Evolutionary conservation across 1,284 basidiomycete species (phyloP).

Genomic region (Pholiota adiposa): DNA sequence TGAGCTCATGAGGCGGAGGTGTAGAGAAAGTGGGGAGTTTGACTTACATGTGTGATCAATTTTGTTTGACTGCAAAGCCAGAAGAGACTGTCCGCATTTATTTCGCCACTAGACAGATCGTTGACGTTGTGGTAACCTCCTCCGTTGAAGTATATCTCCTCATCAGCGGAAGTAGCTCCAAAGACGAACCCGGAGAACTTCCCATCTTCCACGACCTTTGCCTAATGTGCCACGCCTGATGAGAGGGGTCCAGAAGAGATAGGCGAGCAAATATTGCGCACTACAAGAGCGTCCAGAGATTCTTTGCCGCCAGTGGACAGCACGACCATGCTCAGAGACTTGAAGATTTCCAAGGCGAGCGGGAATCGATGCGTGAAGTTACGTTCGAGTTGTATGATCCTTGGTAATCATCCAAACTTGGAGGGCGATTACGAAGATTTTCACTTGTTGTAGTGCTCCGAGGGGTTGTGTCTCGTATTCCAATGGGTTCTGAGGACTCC

Average conservation of each 20-base stretch:
- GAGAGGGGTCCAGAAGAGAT: not conserved
- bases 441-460: not conserved
- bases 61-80: slow-evolving; percentile 29
- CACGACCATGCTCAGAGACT: not conserved
- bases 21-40: too few relatives aligned
- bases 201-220: slow-evolving; percentile 6
- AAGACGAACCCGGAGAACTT: slow-evolving; percentile 22
- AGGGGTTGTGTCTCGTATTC: not conserved
- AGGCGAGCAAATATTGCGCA: slow-evolving; percentile 1
- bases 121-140: slow-evolving; percentile 14
- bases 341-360: not conserved
- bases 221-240: slow-evolving; percentile 3
- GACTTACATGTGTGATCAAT: slow-evolving; percentile 29
- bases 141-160: slow-evolving; percentile 19
- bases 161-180: slow-evolving; percentile 20
- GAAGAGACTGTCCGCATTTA: slow-evolving; percentile 22
- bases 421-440: not conserved
- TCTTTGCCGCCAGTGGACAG: slow-evolving; percentile 13
- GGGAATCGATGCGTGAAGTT: not conserved
- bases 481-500: too few relatives aligned
- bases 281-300: slow-evolving; percentile 19
- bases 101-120: slow-evolving; percentile 15
- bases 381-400: not conserved
- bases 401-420: not conserved
- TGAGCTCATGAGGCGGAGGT: too few relatives aligned